Evolutionary conservation across 1,284 basidiomycete genomes (phyloP), one percentile per base, ranked within the genome.

Genomic region (Cutaneotrichosporon cyanovorans): DNA sequence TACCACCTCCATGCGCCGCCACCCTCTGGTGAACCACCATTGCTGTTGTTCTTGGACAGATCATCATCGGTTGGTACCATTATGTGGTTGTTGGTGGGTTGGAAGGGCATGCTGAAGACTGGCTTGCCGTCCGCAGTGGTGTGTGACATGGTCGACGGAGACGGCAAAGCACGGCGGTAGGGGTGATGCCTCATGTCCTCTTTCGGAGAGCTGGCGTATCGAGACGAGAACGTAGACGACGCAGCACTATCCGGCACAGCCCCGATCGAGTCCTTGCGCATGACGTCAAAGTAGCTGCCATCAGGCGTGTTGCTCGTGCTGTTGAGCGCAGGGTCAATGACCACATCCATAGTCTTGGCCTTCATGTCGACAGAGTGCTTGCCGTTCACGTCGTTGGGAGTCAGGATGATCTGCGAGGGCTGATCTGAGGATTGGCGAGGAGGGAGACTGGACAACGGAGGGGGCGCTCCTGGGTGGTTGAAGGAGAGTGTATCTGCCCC

Each of bases 391-490:
- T 69, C 66, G 37, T 62, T 53, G 15, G 67, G 67, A 3, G 67
- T 69, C 12, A 69, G 53, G 45, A 69, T 58, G 46, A 66, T 58
- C 35, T 65, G 61, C 8, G 59, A 58, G 5, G 50, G 50, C 40
- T 60, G 52, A 40, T 63, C 62, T 7, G 60, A 59, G 16, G 59
- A 45, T 30, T 63, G 59, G 15, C 65, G 56, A 18, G 52, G 41
- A 0, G 62, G 65, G 8, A 69, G 54, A 15, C 56, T 57, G 22
- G 56, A 41, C 6, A 68, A 50, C 0, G 62, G 58, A 12, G 65
- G 61, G n/a, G 63, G 67, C 4, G 63, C 60, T 5, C 55, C 40
- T 11, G 61, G 59, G 46, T 63, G 59, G 11, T 57, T 58, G 46
- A 56, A 67, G 3, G 58, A 57, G 12, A 53, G 40, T 1, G 46